phyloP scores from a whole-genome alignment of 2,329 filamentous ascomycete genomes.

The Plenodomus tracheiphilus region DNA sequence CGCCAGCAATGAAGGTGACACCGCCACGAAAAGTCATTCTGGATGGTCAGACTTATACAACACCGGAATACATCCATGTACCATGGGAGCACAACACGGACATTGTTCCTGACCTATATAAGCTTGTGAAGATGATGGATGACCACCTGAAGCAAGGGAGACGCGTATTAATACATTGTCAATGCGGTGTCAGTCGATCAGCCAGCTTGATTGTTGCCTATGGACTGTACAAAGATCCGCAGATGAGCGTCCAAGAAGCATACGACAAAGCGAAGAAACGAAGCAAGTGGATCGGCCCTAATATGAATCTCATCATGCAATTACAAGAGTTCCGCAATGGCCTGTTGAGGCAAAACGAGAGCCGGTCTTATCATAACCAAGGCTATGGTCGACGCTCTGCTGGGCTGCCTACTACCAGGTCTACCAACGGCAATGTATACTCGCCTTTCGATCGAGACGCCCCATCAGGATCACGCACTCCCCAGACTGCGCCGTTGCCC shows the following conservation, averaged over 20 bases:
- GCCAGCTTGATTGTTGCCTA: slow-evolving; percentile 87
- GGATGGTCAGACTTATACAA: slow-evolving; percentile 39
- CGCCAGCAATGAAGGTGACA: slow-evolving; percentile 47
- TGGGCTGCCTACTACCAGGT: slow-evolving; percentile 31
- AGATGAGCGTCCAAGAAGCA: slow-evolving; percentile 77
- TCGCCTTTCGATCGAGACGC: slow-evolving; percentile 39
- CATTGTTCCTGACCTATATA: slow-evolving; percentile 75
- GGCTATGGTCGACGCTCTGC: slow-evolving; percentile 39
- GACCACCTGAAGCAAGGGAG: slow-evolving; percentile 72
- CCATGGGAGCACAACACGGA: slow-evolving; percentile 89
- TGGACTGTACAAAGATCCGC: slow-evolving; percentile 76
- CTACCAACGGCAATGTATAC: slow-evolving; percentile 30
- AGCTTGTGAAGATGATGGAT: slow-evolving; percentile 76
- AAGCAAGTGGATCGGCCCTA: slow-evolving; percentile 86
- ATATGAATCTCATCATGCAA: slow-evolving; percentile 91
- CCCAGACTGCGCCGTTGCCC: slow-evolving; percentile 44
- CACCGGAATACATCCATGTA: slow-evolving; percentile 83
- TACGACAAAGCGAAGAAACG: slow-evolving; percentile 79
- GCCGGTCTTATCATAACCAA: slow-evolving; percentile 35
- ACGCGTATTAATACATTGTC: slow-evolving; percentile 80
- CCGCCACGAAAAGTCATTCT: slow-evolving; percentile 30
- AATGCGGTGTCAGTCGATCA: slow-evolving; percentile 83
- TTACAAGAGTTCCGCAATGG: slow-evolving; percentile 72
- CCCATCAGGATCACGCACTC: slow-evolving; percentile 38
- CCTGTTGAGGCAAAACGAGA: slow-evolving; percentile 46